A percentile compares a stretch with the other conserved stretches of the same genome.
Conservation (phyloP, 106 monocot genomes). For the Allium sativum region DNA sequence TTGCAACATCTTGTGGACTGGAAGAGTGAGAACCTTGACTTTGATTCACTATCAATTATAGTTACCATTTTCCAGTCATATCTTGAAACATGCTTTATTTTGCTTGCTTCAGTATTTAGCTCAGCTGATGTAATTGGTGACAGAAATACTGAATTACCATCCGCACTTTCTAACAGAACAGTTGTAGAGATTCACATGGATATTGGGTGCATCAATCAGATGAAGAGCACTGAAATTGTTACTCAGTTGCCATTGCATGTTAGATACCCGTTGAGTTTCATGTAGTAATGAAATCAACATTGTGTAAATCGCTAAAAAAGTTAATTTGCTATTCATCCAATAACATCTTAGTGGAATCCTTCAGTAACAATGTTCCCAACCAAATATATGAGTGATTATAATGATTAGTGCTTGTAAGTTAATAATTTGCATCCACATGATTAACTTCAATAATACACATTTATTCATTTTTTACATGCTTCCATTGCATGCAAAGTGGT, state of each 20-base stretch:
- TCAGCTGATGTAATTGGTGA: conserved; percentile 79
- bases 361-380: too few species aligned
- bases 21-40: conserved; percentile 24
- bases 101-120: conserved; percentile 43
- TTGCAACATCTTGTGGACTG: conserved; percentile 57
- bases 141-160: conserved; percentile 72
- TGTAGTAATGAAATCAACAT: neutral
- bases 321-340: too few species aligned
- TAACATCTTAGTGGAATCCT: too few species aligned
- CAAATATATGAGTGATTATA: too few species aligned
- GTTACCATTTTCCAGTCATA: neutral
- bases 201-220: conserved; percentile 1
- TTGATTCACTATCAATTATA: neutral
- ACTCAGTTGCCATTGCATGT: conserved; percentile 72
- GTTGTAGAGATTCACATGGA: conserved; percentile 63
- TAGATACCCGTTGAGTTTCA: conserved; percentile 77
- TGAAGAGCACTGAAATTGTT: conserved; percentile 16
- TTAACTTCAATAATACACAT: too few species aligned
- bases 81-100: neutral
- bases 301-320: too few species aligned
- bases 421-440: too few species aligned
- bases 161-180: conserved; percentile 73
- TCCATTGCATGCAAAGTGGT: too few species aligned
- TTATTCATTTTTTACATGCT: too few species aligned
- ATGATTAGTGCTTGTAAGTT: too few species aligned